Evolutionary conservation across 1,284 basidiomycete species (phyloP).

Genomic region (Fomitopsis palustris): DNA sequence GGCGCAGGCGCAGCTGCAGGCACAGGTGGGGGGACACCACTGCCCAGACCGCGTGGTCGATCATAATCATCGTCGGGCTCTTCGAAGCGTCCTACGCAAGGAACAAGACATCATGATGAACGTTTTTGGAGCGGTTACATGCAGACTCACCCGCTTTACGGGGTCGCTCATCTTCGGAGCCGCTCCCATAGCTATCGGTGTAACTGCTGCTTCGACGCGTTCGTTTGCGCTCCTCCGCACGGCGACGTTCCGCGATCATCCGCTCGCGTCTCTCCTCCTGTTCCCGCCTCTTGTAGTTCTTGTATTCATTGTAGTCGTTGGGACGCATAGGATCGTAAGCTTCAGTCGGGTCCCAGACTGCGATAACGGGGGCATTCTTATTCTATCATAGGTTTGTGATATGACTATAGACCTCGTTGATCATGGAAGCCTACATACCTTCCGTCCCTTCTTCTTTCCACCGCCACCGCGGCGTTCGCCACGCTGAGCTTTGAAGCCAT

Average conservation of each 20-base stretch:
- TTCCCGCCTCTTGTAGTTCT: slow-evolving; percentile 71
- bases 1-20: slow-evolving; percentile 22
- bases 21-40: slow-evolving; percentile 16
- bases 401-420: not conserved
- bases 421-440: slow-evolving; percentile 40
- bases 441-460: slow-evolving; percentile 54
- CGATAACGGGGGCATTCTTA: slow-evolving; percentile 48
- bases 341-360: slow-evolving; percentile 74
- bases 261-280: slow-evolving; percentile 66
- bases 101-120: slow-evolving; percentile 1
- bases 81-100: slow-evolving; percentile 49
- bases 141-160: slow-evolving; percentile 58
- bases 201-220: slow-evolving; percentile 55
- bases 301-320: slow-evolving; percentile 86
- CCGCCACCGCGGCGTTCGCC: slow-evolving; percentile 46
- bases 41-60: slow-evolving; percentile 30
- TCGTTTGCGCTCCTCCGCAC: slow-evolving; percentile 57
- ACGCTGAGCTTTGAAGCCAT: slow-evolving; percentile 67
- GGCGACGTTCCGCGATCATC: slow-evolving; percentile 49
- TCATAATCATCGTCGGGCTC: slow-evolving; percentile 53
- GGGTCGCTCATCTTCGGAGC: slow-evolving; percentile 66
- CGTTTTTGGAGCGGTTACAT: not conserved
- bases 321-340: slow-evolving; percentile 78
- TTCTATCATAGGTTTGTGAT: slow-evolving; percentile 39
- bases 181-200: slow-evolving; percentile 61